Conservation (phyloP, 2,329 filamentous ascomycete genomes). For the Penicillium sp. region DNA sequence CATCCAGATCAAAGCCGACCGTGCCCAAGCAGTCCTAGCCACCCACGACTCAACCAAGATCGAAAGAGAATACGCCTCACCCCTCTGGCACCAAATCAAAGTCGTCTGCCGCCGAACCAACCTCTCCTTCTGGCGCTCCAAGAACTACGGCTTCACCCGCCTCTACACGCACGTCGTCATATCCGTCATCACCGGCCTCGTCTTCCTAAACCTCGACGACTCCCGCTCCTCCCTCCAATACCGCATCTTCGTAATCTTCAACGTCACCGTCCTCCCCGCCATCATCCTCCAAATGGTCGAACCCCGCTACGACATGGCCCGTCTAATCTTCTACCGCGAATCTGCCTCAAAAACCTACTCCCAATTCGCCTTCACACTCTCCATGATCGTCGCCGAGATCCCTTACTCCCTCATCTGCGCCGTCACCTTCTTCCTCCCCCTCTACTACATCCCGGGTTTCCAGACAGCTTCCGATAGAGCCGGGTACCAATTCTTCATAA, state of each 20-base stretch:
- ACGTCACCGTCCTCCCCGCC: slow-evolving; percentile 74
- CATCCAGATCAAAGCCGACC: slow-evolving; percentile 59
- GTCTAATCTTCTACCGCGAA: slow-evolving; percentile 82
- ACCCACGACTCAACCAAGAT: slow-evolving; percentile 42
- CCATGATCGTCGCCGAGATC: slow-evolving; percentile 77
- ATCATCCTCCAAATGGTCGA: slow-evolving; percentile 81
- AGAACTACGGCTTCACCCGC: slow-evolving; percentile 84
- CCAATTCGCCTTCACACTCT: slow-evolving; percentile 70
- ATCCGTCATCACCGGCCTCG: slow-evolving; percentile 71
- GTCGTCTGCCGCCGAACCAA: slow-evolving; percentile 70
- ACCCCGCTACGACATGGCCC: slow-evolving; percentile 74
- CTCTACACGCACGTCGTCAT: slow-evolving; percentile 81
- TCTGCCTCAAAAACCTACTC: slow-evolving; percentile 82
- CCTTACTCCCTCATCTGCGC: slow-evolving; percentile 80
- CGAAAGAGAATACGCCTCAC: slow-evolving; percentile 78
- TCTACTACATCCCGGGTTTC: slow-evolving; percentile 83
- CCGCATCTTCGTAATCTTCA: slow-evolving; percentile 85
- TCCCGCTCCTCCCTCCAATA: slow-evolving; percentile 75
- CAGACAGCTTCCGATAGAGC: slow-evolving; percentile 60
- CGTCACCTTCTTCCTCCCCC: slow-evolving; percentile 72
- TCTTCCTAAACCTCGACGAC: slow-evolving; percentile 72
- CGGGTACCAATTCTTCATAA: slow-evolving; percentile 82
- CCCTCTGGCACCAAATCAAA: slow-evolving; percentile 72
- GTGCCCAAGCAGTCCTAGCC: slow-evolving; percentile 48
- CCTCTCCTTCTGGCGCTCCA: slow-evolving; percentile 76